These are phyloP conservation scores for Aspergillus cavernicola DNA, from an alignment of 495 filamentous ascomycete species.

Conservation along the genomic window DNA sequence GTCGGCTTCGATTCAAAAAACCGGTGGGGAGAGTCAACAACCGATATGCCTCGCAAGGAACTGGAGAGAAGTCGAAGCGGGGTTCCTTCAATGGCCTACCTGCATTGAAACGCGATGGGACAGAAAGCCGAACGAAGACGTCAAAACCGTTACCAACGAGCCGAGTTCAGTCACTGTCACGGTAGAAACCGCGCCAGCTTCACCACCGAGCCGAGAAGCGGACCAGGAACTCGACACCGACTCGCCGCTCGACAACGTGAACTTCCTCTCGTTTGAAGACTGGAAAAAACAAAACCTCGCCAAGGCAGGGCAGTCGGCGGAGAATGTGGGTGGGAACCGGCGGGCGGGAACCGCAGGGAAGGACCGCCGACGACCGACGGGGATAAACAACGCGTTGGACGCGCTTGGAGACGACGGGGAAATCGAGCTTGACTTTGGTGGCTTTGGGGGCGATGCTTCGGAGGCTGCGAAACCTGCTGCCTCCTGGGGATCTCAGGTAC, in stretches of 20 bases:
- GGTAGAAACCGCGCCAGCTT: not conserved
- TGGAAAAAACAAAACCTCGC: slow-evolving; percentile 95
- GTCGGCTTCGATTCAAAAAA: slow-evolving; percentile 6
- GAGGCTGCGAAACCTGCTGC: slow-evolving; percentile 32
- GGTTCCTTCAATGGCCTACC: slow-evolving; percentile 18
- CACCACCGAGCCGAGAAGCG: slow-evolving; percentile 10
- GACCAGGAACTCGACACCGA: slow-evolving; percentile 54
- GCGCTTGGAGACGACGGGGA: slow-evolving; percentile 83
- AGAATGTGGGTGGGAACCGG: slow-evolving; percentile 56
- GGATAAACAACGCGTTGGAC: slow-evolving; percentile 63
- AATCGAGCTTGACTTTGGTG: slow-evolving; percentile 85
- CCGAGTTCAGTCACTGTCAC: slow-evolving; percentile 5
- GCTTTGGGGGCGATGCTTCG: slow-evolving; percentile 49
- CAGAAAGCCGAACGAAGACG: not conserved
- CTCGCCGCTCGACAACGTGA: slow-evolving; percentile 71
- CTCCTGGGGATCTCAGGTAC: slow-evolving; percentile 32
- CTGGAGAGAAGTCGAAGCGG: slow-evolving; percentile 17
- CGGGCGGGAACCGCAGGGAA: slow-evolving; percentile 36
- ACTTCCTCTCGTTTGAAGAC: slow-evolving; percentile 96
- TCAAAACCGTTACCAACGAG: not conserved
- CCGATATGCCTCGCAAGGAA: slow-evolving; percentile 11
- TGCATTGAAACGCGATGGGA: slow-evolving; percentile 23
- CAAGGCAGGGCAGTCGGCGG: slow-evolving; percentile 77
- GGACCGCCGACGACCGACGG: slow-evolving; percentile 45
- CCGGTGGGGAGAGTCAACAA: slow-evolving; percentile 6